Evolutionary conservation across 257 asterid species (phyloP).

Genomic region (Fraxinus quadrangulata): DNA sequence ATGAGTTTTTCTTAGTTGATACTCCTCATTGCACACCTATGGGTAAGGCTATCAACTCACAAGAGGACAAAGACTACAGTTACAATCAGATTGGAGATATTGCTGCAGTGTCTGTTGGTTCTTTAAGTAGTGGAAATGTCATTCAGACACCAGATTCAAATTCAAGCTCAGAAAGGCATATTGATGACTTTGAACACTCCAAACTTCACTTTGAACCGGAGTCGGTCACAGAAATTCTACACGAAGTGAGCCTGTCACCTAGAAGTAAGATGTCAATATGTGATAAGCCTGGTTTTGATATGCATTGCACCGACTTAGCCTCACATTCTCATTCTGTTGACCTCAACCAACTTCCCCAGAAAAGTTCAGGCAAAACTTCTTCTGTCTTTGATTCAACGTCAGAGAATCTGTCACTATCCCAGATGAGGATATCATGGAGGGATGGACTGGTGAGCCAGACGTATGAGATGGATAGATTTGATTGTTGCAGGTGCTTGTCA

Average conservation of each 20-base stretch:
- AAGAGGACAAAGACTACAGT: slow-evolving; percentile 16
- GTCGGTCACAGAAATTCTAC: slow-evolving; percentile 29
- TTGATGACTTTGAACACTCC: slow-evolving; percentile 19
- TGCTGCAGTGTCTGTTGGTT: slow-evolving; percentile 37
- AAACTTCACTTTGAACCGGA: slow-evolving; percentile 25
- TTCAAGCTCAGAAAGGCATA: slow-evolving; percentile 35
- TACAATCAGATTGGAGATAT: slow-evolving; percentile 26
- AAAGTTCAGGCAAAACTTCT: slow-evolving; percentile 33
- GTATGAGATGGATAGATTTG: slow-evolving; percentile 52
- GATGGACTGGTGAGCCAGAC: slow-evolving; percentile 45
- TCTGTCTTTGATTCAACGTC: slow-evolving; percentile 55
- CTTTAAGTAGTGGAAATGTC: slow-evolving; percentile 55
- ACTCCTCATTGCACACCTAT: slow-evolving; percentile 23
- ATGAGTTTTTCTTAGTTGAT: slow-evolving; percentile 14
- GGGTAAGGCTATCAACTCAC: slow-evolving; percentile 10
- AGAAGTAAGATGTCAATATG: slow-evolving; percentile 29
- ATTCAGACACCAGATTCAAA: slow-evolving; percentile 72
- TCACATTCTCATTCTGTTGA: slow-evolving; percentile 25
- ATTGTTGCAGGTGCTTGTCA: slow-evolving; percentile 68
- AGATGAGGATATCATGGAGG: slow-evolving; percentile 76
- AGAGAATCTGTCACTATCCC: slow-evolving; percentile 50
- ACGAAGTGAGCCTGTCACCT: slow-evolving; percentile 36
- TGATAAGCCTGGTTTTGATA: slow-evolving; percentile 39
- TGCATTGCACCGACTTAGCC: slow-evolving; percentile 23
- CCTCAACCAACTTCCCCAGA: slow-evolving; percentile 6